phyloP scores from a whole-genome alignment of 805 yeast genomes.

The Lachancea cidri region DNA sequence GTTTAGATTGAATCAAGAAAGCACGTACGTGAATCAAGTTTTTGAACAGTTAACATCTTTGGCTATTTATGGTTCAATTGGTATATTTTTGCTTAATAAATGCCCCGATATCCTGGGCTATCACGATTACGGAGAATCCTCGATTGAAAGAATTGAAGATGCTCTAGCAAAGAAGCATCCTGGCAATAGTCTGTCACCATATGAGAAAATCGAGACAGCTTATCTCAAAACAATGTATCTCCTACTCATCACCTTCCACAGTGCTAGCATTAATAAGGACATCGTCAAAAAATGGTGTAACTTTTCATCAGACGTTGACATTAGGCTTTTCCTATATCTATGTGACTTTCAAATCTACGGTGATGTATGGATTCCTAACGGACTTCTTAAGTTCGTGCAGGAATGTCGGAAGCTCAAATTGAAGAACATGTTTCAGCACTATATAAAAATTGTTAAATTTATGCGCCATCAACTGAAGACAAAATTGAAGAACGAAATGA shows the following conservation, averaged over 20 bases:
- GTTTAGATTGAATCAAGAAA: constrained; percentile 24
- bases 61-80: constrained; percentile 16
- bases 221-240: constrained; percentile 20
- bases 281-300: constrained; percentile 20
- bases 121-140: constrained; percentile 17
- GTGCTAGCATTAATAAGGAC: constrained; percentile 16
- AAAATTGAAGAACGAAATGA: not conserved
- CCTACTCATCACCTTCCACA: constrained; percentile 23
- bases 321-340: constrained; percentile 25
- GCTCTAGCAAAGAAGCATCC: constrained; percentile 9
- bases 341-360: constrained; percentile 25
- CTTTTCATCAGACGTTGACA: constrained; percentile 16
- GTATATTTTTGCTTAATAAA: constrained; percentile 16
- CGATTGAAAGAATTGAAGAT: constrained; percentile 17
- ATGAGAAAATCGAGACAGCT: constrained; percentile 15
- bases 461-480: constrained; percentile 7
- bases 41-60: constrained; percentile 17
- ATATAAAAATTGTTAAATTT: constrained; percentile 7
- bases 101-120: constrained; percentile 22
- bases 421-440: constrained; percentile 19
- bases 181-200: constrained; percentile 3
- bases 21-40: constrained; percentile 15
- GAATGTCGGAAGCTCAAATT: constrained; percentile 25
- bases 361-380: constrained; percentile 28
- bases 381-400: constrained; percentile 18